Percentiles rank a stretch among this genome's conserved stretches.
Conservation (phyloP, 148 eudicot genomes). For the Fagopyrum homotropicum region DNA sequence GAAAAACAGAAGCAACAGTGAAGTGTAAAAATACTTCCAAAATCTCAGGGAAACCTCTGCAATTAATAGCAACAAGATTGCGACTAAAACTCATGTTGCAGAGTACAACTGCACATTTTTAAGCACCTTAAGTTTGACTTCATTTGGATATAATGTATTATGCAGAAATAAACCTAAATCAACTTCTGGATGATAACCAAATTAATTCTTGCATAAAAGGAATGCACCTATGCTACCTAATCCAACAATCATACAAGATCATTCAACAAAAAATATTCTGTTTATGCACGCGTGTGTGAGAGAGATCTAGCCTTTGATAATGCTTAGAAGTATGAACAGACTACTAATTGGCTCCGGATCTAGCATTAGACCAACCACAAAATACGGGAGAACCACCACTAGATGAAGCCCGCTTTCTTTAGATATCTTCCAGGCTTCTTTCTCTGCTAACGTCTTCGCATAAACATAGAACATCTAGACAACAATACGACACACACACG, state of each 20-base stretch:
- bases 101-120: neutral
- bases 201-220: no score
- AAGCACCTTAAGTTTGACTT: neutral
- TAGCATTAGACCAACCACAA: conserved; percentile 66
- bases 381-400: conserved; percentile 81
- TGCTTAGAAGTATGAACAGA: conserved; percentile 36
- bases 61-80: neutral
- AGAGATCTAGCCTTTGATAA: conserved; percentile 44
- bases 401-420: conserved; percentile 60
- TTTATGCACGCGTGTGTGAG: no score
- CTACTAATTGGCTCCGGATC: conserved; percentile 85
- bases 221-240: no score
- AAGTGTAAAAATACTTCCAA: conserved; percentile 4
- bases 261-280: no score
- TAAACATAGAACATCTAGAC: conserved; percentile 92
- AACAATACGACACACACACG: no score
- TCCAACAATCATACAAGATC: no score
- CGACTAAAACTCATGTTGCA: neutral
- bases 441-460: conserved; percentile 76
- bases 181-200: no score
- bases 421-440: conserved; percentile 70
- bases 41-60: neutral
- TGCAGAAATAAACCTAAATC: no score
- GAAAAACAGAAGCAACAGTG: conserved; percentile 6
- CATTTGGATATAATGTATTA: no score